Evolutionary conservation across 192 early-diverging fungal genomes (phyloP).

Genomic region (Neocallimastix lanati): DNA sequence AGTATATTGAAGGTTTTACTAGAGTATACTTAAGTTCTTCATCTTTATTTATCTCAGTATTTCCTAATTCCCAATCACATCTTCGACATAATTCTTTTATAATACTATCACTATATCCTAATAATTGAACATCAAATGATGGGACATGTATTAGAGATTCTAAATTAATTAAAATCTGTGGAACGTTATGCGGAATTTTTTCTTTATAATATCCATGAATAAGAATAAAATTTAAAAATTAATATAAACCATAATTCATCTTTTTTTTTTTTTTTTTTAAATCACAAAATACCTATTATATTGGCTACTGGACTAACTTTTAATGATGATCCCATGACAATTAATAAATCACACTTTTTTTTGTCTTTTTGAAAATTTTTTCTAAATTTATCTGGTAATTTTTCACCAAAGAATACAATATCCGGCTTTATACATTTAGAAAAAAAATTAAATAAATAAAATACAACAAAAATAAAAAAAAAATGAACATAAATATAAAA

Average conservation of each 20-base stretch:
- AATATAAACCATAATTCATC: no score
- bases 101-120: constrained; percentile 72
- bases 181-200: constrained; percentile 58
- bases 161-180: constrained; percentile 82
- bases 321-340: constrained; percentile 91
- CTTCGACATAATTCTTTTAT: constrained; percentile 53
- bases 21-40: not conserved
- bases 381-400: constrained; percentile 67
- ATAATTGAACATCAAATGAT: constrained; percentile 70
- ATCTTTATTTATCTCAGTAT: not conserved
- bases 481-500: no score
- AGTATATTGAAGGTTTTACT: not conserved
- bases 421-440: no score
- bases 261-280: no score
- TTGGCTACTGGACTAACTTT: constrained; percentile 87
- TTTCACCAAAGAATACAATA: constrained; percentile 95
- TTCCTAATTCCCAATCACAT: constrained; percentile 51
- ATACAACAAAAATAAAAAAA: constrained; percentile 64
- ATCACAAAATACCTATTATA: constrained; percentile 27
- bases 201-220: no score
- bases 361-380: constrained; percentile 46
- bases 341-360: constrained; percentile 61
- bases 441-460: constrained; percentile 48
- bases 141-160: constrained; percentile 61
- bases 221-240: no score